Evolutionary conservation across 140 eudicot species (phyloP).

Genomic region (Flaveria floridana): DNA sequence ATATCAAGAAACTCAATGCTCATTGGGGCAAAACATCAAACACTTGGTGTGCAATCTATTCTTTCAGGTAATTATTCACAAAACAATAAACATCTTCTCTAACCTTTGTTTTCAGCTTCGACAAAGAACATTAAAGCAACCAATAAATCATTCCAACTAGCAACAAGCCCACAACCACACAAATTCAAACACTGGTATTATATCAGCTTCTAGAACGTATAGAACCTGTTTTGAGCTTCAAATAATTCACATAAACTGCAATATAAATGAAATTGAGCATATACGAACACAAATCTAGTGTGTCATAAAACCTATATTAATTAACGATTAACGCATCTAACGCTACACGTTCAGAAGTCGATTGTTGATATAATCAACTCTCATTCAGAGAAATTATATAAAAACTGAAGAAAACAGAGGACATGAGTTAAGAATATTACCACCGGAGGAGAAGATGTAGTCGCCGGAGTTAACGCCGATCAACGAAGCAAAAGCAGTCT

Average conservation of each 20-base stretch:
- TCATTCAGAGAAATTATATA: not conserved
- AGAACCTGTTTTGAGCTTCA: not conserved
- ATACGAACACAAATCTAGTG: not conserved
- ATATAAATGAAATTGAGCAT: not conserved
- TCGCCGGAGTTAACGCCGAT: constrained; percentile 14
- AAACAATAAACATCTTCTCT: not conserved
- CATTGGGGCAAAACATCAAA: constrained; percentile 24
- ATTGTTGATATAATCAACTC: not conserved
- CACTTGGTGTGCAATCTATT: constrained; percentile 31
- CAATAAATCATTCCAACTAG: not conserved
- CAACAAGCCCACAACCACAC: not conserved
- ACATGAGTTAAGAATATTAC: constrained; percentile 12
- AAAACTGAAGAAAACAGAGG: not conserved
- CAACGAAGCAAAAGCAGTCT: too few species aligned
- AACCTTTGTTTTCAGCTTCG: not conserved
- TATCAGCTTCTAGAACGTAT: not conserved
- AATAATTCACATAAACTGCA: not conserved
- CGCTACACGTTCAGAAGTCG: not conserved
- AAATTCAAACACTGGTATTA: not conserved
- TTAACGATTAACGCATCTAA: constrained; percentile 5
- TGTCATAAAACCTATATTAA: constrained; percentile 4
- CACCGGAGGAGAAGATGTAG: constrained; percentile 18
- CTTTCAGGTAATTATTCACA: not conserved
- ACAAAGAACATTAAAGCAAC: not conserved
- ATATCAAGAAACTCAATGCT: not conserved